Conservation (phyloP, 371 early-diverging fungal species). For the Synchytrium microbalum region DNA sequence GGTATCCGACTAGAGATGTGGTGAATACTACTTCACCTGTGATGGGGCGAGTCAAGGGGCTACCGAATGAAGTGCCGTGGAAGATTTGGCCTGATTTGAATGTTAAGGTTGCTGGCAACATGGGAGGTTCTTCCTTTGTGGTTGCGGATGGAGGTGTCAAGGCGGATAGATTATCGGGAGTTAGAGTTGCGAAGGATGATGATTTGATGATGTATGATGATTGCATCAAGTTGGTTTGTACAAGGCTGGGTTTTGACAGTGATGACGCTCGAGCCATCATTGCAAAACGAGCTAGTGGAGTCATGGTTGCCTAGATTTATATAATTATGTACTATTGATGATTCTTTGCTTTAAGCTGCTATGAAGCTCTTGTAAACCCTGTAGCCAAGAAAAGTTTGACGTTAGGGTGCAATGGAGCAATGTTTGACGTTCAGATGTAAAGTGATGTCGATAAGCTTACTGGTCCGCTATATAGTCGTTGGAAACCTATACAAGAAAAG, state of each 20-base stretch:
- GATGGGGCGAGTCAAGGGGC: slow-evolving; percentile 22
- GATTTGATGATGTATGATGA: background rate
- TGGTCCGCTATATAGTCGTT: background rate
- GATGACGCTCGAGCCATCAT: background rate
- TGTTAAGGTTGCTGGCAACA: slow-evolving; percentile 28
- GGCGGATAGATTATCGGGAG: background rate
- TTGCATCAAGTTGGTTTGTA: background rate
- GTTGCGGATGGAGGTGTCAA: background rate
- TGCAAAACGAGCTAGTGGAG: background rate
- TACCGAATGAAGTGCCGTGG: slow-evolving; percentile 34
- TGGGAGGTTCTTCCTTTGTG: slow-evolving; percentile 19
- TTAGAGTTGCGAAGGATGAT: background rate
- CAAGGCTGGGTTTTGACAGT: background rate
- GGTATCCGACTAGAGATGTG: slow-evolving; percentile 86
- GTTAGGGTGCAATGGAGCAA: background rate
- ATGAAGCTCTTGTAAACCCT: background rate
- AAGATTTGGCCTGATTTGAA: slow-evolving; percentile 32
- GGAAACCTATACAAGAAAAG: background rate
- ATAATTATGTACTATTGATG: too few relatives aligned
- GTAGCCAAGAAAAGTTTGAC: background rate
- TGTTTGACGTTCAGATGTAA: background rate
- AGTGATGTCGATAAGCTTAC: background rate
- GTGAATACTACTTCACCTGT: slow-evolving; percentile 63
- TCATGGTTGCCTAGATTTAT: too few relatives aligned
- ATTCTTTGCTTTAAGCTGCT: too few relatives aligned